These are phyloP conservation scores for Zoysia matrella DNA, from an alignment of 202 grass and related monocot genomes.

Conservation along the genomic window DNA sequence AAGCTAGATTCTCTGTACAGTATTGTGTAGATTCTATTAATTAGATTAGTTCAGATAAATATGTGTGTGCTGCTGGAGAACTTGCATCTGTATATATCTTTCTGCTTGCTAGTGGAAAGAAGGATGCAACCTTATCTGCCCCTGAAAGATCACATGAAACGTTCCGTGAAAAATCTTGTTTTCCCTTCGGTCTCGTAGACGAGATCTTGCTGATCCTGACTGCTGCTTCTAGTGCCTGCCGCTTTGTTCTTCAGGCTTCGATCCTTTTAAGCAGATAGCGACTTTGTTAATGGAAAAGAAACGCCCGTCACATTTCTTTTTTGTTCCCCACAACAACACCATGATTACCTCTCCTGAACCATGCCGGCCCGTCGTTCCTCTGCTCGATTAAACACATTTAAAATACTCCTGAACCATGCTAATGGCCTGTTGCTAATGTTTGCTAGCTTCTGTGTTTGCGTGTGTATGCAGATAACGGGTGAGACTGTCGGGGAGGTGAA, in stretches of 20 bases:
- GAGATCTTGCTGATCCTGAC: slow-evolving; percentile 56
- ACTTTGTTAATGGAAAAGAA: slow-evolving; percentile 39
- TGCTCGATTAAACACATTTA: slow-evolving; percentile 4
- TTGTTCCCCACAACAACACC: slow-evolving; percentile 46
- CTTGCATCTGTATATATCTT: slow-evolving; percentile 12
- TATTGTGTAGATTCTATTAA: background rate
- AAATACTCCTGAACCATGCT: slow-evolving; percentile 9
- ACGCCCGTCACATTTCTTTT: slow-evolving; percentile 35
- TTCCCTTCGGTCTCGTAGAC: slow-evolving; percentile 25
- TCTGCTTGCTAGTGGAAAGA: slow-evolving; percentile 30
- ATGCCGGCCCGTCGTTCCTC: slow-evolving; percentile 9
- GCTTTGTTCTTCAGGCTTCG: slow-evolving; percentile 39
- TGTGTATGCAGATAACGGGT: slow-evolving; percentile 67
- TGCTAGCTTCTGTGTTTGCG: background rate
- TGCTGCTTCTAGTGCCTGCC: slow-evolving; percentile 40
- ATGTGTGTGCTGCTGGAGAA: background rate
- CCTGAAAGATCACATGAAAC: slow-evolving; percentile 41
- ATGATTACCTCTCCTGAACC: slow-evolving; percentile 48
- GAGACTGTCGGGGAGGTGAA: slow-evolving; percentile 81
- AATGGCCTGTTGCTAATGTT: background rate
- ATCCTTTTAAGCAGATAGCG: slow-evolving; percentile 46
- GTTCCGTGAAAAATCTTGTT: slow-evolving; percentile 45
- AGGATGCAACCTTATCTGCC: slow-evolving; percentile 42
- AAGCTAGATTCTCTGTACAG: background rate
- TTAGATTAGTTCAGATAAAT: background rate